phyloP scores from a whole-genome alignment of 1,284 basidiomycete genomes.

The Naganishia sp. region DNA sequence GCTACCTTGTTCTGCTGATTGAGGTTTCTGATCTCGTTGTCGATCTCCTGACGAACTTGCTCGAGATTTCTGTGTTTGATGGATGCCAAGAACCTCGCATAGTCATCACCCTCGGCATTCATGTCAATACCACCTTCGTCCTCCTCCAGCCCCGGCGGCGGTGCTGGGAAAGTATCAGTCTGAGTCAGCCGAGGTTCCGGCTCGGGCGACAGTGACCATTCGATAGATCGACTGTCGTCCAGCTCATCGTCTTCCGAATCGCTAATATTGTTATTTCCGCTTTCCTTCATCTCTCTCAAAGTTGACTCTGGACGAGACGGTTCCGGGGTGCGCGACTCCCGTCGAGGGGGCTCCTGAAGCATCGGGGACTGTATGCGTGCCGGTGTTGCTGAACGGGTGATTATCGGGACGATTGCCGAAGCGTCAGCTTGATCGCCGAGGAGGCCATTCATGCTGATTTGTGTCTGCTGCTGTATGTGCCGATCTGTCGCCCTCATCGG shows the following conservation, averaged over 20 bases:
- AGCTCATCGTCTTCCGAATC: slow-evolving; percentile 37
- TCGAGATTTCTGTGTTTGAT: slow-evolving; percentile 81
- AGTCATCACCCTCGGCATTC: slow-evolving; percentile 82
- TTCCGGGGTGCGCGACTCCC: too few species aligned
- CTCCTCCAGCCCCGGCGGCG: slow-evolving; percentile 37
- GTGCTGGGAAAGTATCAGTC: slow-evolving; percentile 31
- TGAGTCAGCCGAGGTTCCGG: slow-evolving; percentile 35
- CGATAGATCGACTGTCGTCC: slow-evolving; percentile 45
- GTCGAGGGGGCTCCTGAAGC: too few species aligned
- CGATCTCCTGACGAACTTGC: slow-evolving; percentile 80
- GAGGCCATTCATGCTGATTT: slow-evolving; percentile 4
- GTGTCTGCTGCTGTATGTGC: background rate
- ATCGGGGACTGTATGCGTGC: too few species aligned
- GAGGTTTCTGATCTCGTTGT: slow-evolving; percentile 81
- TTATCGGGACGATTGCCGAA: too few species aligned
- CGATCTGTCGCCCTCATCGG: too few species aligned
- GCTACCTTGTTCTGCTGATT: slow-evolving; percentile 83
- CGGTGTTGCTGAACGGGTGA: too few species aligned
- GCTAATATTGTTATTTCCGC: slow-evolving; percentile 30
- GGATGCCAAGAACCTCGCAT: slow-evolving; percentile 84
- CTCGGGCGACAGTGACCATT: slow-evolving; percentile 51
- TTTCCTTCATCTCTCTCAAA: slow-evolving; percentile 13
- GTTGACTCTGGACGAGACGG: background rate
- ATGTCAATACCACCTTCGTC: slow-evolving; percentile 70
- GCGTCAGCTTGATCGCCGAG: background rate